A percentile compares a stretch with the other conserved stretches of the same genome.
phyloP scores from a whole-genome alignment of 2,329 filamentous ascomycete species.

The Aspergillus fijiensis region DNA sequence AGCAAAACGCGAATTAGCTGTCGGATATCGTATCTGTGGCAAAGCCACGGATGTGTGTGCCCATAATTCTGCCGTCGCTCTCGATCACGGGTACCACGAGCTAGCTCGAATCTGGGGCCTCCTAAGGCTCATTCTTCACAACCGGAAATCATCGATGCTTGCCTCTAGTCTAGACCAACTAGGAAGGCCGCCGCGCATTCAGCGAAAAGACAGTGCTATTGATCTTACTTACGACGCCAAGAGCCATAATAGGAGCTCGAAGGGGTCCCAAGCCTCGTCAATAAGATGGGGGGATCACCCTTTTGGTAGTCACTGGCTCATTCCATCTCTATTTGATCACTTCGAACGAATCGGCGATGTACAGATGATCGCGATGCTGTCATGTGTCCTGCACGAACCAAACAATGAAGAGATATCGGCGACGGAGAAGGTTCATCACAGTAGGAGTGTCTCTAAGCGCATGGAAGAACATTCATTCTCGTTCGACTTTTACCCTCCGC shows the following conservation, averaged over 20 bases:
- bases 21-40: slow-evolving; percentile 80
- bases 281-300: slow-evolving; percentile 60
- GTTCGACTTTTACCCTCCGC: slow-evolving; percentile 48
- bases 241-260: slow-evolving; percentile 34
- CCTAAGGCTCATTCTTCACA: slow-evolving; percentile 71
- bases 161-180: slow-evolving; percentile 63
- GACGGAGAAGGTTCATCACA: slow-evolving; percentile 13
- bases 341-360: slow-evolving; percentile 62
- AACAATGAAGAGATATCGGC: slow-evolving; percentile 42
- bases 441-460: slow-evolving; percentile 32
- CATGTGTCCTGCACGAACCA: slow-evolving; percentile 58
- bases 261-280: slow-evolving; percentile 43
- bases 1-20: slow-evolving; percentile 72
- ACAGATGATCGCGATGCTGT: slow-evolving; percentile 66
- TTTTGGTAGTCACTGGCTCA: slow-evolving; percentile 56
- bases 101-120: slow-evolving; percentile 82
- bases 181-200: slow-evolving; percentile 56
- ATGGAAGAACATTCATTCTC: slow-evolving; percentile 48
- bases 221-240: slow-evolving; percentile 31
- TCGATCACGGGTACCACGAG: slow-evolving; percentile 67
- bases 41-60: slow-evolving; percentile 77
- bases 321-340: slow-evolving; percentile 58
- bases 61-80: slow-evolving; percentile 78
- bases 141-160: slow-evolving; percentile 70
- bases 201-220: slow-evolving; percentile 34